Evolutionary conservation across 2,329 filamentous ascomycete species (phyloP).

Genomic region (Fusarium citri): DNA sequence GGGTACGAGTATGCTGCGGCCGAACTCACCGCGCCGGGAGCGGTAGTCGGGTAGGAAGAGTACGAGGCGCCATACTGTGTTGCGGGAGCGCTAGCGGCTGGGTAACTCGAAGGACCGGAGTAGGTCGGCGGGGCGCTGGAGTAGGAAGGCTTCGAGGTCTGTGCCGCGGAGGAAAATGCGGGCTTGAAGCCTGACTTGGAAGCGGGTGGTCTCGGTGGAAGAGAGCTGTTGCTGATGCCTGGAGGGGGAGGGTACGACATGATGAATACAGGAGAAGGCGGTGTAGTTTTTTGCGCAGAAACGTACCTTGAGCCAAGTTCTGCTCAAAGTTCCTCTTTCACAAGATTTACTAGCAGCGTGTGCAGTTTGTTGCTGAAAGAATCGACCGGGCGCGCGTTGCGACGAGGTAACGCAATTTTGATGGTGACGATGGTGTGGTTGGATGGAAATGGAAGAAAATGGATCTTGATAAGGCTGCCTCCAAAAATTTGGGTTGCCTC

Average conservation of each 20-base stretch:
- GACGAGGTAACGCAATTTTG: constrained; percentile 11
- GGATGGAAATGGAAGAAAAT: constrained; percentile 34
- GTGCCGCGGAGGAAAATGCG: constrained; percentile 60
- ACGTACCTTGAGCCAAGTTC: constrained; percentile 65
- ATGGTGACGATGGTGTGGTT: constrained; percentile 18
- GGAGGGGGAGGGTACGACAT: constrained; percentile 91
- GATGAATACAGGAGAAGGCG: constrained; percentile 65
- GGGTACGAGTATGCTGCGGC: constrained; percentile 44
- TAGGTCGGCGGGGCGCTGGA: constrained; percentile 46
- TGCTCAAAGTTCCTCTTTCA: constrained; percentile 51
- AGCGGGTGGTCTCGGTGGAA: constrained; percentile 82
- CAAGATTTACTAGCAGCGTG: constrained; percentile 14
- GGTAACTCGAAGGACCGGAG: constrained; percentile 49
- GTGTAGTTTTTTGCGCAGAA: constrained; percentile 43
- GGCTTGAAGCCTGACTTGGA: constrained; percentile 61
- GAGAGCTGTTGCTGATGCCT: constrained; percentile 67
- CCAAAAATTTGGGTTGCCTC: constrained; percentile 18
- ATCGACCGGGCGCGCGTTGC: constrained; percentile 3
- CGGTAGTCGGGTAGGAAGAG: constrained; percentile 51
- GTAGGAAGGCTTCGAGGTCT: constrained; percentile 55
- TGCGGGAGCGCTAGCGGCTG: constrained; percentile 50
- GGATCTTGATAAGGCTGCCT: constrained; percentile 16
- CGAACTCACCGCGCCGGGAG: constrained; percentile 45
- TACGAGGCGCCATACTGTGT: constrained; percentile 60
- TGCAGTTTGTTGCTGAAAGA: constrained; percentile 4